phyloP scores from a whole-genome alignment of 2,329 filamentous ascomycete species.

The Lecanoromycetidae sp. region DNA sequence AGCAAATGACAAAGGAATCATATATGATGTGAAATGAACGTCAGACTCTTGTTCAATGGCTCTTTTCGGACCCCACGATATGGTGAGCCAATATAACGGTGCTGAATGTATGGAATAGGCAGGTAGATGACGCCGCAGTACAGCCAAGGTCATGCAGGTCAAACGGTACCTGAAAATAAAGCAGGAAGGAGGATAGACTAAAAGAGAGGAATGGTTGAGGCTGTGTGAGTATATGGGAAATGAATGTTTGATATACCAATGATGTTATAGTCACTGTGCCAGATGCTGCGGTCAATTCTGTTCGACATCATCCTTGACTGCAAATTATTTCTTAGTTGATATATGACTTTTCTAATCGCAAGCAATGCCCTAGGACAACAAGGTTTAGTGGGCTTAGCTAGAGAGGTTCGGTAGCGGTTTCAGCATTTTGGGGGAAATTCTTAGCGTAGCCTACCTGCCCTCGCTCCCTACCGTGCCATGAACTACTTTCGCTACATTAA shows the following conservation, averaged over 20 bases:
- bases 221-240: constrained; percentile 12
- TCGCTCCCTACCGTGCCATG: constrained; percentile 4
- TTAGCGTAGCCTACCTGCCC: constrained; percentile 14
- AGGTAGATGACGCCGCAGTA: not conserved
- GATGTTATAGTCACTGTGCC: constrained; percentile 12
- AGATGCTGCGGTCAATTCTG: constrained; percentile 15
- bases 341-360: constrained; percentile 10
- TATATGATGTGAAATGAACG: not conserved
- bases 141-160: constrained; percentile 8
- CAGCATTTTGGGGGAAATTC: constrained; percentile 4
- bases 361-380: not conserved
- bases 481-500: not conserved
- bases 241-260: constrained; percentile 1
- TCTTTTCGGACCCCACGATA: not conserved
- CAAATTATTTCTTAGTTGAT: constrained; percentile 13
- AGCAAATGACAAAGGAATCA: not conserved
- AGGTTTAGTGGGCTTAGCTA: constrained; percentile 4
- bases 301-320: constrained; percentile 13
- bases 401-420: constrained; percentile 14
- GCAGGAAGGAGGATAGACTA: constrained; percentile 6
- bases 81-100: not conserved
- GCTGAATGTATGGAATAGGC: not conserved
- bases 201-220: constrained; percentile 2
- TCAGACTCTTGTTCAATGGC: not conserved
- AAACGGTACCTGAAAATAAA: not conserved